phyloP scores from a whole-genome alignment of 2,329 filamentous ascomycete species.

The Penicillium sp. region DNA sequence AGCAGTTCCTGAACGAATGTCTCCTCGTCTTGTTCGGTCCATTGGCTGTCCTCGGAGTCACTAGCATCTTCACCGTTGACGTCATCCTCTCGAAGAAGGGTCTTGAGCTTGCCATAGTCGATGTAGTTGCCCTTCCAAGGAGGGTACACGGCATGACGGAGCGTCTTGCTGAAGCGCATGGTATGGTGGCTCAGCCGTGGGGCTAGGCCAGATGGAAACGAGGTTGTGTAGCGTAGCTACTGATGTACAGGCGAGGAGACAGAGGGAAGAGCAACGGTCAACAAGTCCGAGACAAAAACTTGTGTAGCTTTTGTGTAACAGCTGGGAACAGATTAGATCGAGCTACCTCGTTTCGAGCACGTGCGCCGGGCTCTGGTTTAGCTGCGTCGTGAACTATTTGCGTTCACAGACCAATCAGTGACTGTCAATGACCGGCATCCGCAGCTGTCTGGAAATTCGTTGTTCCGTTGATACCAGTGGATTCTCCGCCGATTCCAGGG shows the following conservation, averaged over 20 bases:
- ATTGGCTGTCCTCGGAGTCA: slow-evolving; percentile 57
- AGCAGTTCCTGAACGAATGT: slow-evolving; percentile 92
- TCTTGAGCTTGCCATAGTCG: slow-evolving; percentile 91
- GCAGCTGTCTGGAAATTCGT: neutral
- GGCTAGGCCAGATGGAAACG: slow-evolving; percentile 8
- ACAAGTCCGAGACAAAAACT: neutral
- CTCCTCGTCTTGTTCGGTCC: slow-evolving; percentile 93
- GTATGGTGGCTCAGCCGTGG: slow-evolving; percentile 20
- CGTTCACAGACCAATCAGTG: slow-evolving; percentile 8
- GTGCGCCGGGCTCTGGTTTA: slow-evolving; percentile 9
- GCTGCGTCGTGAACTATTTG: neutral
- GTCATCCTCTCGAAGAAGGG: slow-evolving; percentile 73
- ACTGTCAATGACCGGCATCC: neutral
- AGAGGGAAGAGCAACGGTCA: neutral
- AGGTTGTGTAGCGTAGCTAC: slow-evolving; percentile 8
- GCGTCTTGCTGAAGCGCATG: slow-evolving; percentile 92
- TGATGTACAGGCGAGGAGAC: neutral
- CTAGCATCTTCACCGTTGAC: slow-evolving; percentile 44
- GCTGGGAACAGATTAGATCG: neutral
- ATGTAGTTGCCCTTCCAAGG: slow-evolving; percentile 95
- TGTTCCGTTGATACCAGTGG: neutral
- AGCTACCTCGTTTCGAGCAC: slow-evolving; percentile 1
- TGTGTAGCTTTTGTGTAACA: neutral
- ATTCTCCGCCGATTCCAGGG: neutral
- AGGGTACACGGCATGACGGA: slow-evolving; percentile 71